These are phyloP conservation scores for Gardenia jasminoides DNA, from an alignment of 257 asterid species.

Conservation along the genomic window DNA sequence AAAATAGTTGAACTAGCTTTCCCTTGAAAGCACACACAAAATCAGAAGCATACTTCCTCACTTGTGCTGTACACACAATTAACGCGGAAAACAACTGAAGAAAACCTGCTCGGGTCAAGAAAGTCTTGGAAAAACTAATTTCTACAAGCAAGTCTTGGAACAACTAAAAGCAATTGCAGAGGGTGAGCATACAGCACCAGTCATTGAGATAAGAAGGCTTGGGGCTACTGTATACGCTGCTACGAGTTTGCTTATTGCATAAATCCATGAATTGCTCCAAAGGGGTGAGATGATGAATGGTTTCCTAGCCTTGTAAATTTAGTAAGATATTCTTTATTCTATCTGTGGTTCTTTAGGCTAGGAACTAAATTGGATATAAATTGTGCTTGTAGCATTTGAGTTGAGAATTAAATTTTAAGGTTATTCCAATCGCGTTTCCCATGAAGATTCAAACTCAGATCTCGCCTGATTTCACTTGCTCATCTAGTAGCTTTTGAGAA, in stretches of 20 bases:
- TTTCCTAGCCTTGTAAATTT: not conserved
- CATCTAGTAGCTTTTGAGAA: no score
- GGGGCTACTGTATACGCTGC: constrained; percentile 79
- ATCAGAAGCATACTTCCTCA: no score
- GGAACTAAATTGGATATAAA: not conserved
- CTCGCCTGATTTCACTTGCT: not conserved
- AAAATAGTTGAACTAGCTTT: not conserved
- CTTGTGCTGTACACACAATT: not conserved
- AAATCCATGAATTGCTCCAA: constrained; percentile 48
- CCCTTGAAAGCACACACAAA: no score
- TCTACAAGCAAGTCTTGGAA: no score
- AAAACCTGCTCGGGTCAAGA: not conserved
- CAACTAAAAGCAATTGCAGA: no score
- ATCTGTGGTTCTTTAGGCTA: not conserved
- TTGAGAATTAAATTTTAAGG: no score
- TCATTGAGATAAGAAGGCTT: no score
- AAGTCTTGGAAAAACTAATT: not conserved
- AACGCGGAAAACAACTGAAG: not conserved
- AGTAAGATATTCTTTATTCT: not conserved
- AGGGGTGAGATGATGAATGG: constrained; percentile 48
- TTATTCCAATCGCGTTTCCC: not conserved
- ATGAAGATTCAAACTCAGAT: not conserved
- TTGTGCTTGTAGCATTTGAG: not conserved
- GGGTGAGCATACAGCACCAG: no score
- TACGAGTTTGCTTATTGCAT: constrained; percentile 66